Evolutionary conservation across 2,329 filamentous ascomycete species (phyloP).

Genomic region (Beauveria bassiana): DNA sequence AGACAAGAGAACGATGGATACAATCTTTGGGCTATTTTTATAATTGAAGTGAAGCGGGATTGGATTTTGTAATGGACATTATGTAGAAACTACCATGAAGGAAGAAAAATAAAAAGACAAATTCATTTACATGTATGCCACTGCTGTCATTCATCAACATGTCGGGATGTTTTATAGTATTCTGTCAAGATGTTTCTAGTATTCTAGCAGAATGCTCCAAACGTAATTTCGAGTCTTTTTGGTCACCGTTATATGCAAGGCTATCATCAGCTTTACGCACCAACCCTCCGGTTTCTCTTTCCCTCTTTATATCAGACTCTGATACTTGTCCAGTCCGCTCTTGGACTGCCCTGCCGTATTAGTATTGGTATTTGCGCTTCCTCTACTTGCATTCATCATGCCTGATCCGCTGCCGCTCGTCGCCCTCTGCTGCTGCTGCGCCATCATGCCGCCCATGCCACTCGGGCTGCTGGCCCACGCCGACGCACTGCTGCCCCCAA

Average conservation of each 20-base stretch:
- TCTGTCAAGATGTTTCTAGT: too few species aligned
- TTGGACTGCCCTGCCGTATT: conserved; percentile 26
- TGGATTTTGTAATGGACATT: not conserved
- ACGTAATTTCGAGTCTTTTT: not conserved
- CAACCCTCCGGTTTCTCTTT: not conserved
- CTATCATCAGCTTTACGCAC: not conserved
- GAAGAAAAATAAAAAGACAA: too few species aligned
- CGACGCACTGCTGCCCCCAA: conserved; percentile 1
- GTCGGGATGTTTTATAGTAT: too few species aligned
- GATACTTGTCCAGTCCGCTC: conserved; percentile 58
- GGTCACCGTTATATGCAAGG: not conserved
- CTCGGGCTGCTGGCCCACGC: conserved; percentile 14
- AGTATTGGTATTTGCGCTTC: conserved; percentile 18
- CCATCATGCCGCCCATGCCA: conserved; percentile 16
- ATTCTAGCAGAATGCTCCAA: too few species aligned
- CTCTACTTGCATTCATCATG: conserved; percentile 19
- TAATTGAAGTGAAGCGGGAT: not conserved
- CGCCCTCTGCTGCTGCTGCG: conserved; percentile 15
- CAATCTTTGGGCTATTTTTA: too few species aligned
- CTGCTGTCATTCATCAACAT: too few species aligned
- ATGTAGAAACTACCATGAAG: too few species aligned
- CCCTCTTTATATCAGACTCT: conserved; percentile 51
- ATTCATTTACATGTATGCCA: too few species aligned
- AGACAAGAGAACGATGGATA: too few species aligned
- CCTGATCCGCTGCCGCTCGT: conserved; percentile 11